Conservation (phyloP, 768 basidiomycete genomes). For the Agrocybe chaxingu region DNA sequence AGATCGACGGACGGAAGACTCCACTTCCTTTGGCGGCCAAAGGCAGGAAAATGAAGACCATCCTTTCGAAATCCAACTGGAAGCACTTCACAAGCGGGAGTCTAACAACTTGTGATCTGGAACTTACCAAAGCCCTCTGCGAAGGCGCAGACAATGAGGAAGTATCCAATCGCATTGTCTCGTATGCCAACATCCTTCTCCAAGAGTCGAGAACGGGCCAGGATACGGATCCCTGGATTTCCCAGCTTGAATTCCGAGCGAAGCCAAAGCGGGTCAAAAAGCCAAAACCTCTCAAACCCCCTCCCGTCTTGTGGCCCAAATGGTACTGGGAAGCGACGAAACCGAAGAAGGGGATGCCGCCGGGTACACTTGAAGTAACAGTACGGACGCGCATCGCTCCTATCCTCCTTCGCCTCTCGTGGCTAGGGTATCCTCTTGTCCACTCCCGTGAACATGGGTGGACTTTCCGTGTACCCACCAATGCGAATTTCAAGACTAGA, state of each 20-base stretch:
- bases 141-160: slow-evolving; percentile 34
- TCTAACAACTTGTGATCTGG: slow-evolving; percentile 36
- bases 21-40: slow-evolving; percentile 43
- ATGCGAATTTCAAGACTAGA: slow-evolving; percentile 42
- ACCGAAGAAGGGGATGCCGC: slow-evolving; percentile 63
- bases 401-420: slow-evolving; percentile 80
- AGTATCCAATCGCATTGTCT: slow-evolving; percentile 31
- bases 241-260: slow-evolving; percentile 54
- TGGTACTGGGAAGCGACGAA: slow-evolving; percentile 94
- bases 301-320: slow-evolving; percentile 78
- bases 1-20: slow-evolving; percentile 26
- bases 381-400: slow-evolving; percentile 81
- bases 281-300: slow-evolving; percentile 35
- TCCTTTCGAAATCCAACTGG: slow-evolving; percentile 50
- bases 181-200: slow-evolving; percentile 36
- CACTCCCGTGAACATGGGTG: slow-evolving; percentile 88
- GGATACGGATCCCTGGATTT: slow-evolving; percentile 49
- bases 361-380: slow-evolving; percentile 81
- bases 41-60: slow-evolving; percentile 36
- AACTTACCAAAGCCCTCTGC: slow-evolving; percentile 47
- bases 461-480: slow-evolving; percentile 75
- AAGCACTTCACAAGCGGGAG: slow-evolving; percentile 39
- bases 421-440: slow-evolving; percentile 84
- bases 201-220: slow-evolving; percentile 15
- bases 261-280: slow-evolving; percentile 28